phyloP scores from a whole-genome alignment of 1,284 basidiomycete genomes.

The Coniferiporia weirii region DNA sequence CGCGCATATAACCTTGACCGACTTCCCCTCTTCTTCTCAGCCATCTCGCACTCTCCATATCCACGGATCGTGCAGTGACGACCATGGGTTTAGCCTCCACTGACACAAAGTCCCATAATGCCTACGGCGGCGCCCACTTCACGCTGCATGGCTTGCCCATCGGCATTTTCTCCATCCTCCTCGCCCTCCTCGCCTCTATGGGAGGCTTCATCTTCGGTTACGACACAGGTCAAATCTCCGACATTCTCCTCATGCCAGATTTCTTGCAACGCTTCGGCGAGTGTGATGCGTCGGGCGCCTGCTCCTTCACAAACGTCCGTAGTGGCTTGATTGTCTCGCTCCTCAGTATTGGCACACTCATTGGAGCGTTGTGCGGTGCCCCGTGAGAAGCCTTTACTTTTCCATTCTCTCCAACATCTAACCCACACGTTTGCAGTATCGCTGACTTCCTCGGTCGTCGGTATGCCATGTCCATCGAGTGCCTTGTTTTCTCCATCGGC shows the following conservation, averaged over 20 bases:
- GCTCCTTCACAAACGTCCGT: constrained; percentile 47
- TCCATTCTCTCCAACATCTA: background rate
- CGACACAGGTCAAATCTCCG: constrained; percentile 26
- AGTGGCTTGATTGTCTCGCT: constrained; percentile 66
- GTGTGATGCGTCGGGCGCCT: constrained; percentile 41
- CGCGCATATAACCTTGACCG: background rate
- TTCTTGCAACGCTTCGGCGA: constrained; percentile 61
- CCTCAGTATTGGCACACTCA: constrained; percentile 60
- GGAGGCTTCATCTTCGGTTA: constrained; percentile 73
- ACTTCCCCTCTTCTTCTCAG: background rate
- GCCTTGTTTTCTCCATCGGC: constrained; percentile 63
- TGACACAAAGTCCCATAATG: background rate
- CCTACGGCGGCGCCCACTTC: background rate
- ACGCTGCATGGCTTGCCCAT: constrained; percentile 33
- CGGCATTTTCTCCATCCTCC: constrained; percentile 56
- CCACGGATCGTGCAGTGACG: background rate
- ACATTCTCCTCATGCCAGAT: constrained; percentile 72
- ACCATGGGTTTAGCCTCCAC: background rate
- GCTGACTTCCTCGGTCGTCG: constrained; percentile 68
- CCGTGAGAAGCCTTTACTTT: constrained; percentile 35
- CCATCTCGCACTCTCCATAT: background rate
- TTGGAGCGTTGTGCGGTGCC: constrained; percentile 57
- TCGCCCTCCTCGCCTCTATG: constrained; percentile 70
- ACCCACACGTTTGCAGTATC: constrained; percentile 16
- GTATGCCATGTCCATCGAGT: constrained; percentile 67